Evolutionary conservation across 1,139 yeast genomes (phyloP).

Genomic region (Debaryomycetaceae sp.): DNA sequence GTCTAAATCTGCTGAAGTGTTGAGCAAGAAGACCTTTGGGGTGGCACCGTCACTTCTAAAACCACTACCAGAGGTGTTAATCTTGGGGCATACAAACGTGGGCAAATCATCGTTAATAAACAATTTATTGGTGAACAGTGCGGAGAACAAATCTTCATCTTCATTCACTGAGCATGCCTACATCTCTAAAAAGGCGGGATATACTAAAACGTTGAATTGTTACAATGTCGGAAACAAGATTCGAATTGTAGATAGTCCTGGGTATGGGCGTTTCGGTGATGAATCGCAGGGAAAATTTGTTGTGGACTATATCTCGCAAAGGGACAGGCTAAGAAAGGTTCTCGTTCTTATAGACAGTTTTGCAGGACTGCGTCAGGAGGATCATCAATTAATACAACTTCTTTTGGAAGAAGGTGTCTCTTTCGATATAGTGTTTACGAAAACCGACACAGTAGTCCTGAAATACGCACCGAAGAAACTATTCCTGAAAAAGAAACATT

Average conservation of each 20-base stretch:
- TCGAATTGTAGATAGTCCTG: conserved; percentile 78
- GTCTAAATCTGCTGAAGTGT: not conserved
- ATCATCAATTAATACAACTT: conserved; percentile 48
- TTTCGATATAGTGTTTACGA: conserved; percentile 74
- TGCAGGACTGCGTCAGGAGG: conserved; percentile 57
- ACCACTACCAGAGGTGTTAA: conserved; percentile 61
- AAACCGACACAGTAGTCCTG: conserved; percentile 54
- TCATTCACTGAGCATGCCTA: conserved; percentile 44
- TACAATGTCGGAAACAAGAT: conserved; percentile 63
- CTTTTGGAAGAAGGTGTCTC: conserved; percentile 56
- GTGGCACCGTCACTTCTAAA: conserved; percentile 13
- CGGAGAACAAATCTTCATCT: conserved; percentile 21
- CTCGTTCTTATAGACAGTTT: conserved; percentile 59
- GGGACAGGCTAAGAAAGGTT: conserved; percentile 54
- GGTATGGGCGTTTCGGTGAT: conserved; percentile 69
- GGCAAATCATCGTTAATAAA: conserved; percentile 81
- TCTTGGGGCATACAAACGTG: conserved; percentile 77
- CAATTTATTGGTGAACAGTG: conserved; percentile 36
- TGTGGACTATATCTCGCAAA: conserved; percentile 52
- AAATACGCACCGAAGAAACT: conserved; percentile 14
- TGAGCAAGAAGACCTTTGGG: conserved; percentile 1
- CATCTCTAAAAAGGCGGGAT: conserved; percentile 65
- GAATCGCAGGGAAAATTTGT: conserved; percentile 68
- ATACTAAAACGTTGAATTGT: conserved; percentile 72
- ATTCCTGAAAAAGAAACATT: not conserved